phyloP scores from a whole-genome alignment of 2,329 filamentous ascomycete species.

The Neoarthrinium moseri region DNA sequence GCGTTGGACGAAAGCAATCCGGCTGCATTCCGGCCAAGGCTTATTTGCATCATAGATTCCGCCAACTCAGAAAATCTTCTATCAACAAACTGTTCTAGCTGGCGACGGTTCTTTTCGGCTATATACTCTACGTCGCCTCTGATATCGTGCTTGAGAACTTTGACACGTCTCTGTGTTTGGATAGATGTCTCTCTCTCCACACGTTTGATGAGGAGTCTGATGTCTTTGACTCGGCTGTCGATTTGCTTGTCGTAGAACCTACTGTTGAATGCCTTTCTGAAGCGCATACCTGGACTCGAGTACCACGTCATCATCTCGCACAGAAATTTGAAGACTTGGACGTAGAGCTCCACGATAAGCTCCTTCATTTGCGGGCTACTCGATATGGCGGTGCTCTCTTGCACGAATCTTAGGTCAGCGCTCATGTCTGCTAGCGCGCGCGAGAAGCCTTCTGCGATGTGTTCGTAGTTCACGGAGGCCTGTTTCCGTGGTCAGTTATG shows the following conservation, averaged over 20 bases:
- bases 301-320: conserved; percentile 14
- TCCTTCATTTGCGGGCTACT: conserved; percentile 6
- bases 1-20: background rate
- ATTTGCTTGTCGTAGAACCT: conserved; percentile 12
- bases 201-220: conserved; percentile 9
- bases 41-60: background rate
- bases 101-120: background rate
- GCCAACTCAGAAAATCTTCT: background rate
- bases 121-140: background rate
- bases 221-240: conserved; percentile 7
- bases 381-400: conserved; percentile 8
- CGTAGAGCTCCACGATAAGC: conserved; percentile 9
- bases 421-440: conserved; percentile 11
- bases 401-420: conserved; percentile 7
- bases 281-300: background rate
- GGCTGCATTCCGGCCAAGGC: background rate
- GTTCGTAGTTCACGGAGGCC: conserved; percentile 9
- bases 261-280: conserved; percentile 8
- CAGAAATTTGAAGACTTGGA: conserved; percentile 12
- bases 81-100: background rate
- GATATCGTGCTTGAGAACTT: background rate
- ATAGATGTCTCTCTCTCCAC: background rate
- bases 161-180: background rate
- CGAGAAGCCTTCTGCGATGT: conserved; percentile 9
- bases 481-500: background rate